phyloP scores from a whole-genome alignment of 805 yeast genomes.

The Groenewaldozyma tartarivorans region DNA sequence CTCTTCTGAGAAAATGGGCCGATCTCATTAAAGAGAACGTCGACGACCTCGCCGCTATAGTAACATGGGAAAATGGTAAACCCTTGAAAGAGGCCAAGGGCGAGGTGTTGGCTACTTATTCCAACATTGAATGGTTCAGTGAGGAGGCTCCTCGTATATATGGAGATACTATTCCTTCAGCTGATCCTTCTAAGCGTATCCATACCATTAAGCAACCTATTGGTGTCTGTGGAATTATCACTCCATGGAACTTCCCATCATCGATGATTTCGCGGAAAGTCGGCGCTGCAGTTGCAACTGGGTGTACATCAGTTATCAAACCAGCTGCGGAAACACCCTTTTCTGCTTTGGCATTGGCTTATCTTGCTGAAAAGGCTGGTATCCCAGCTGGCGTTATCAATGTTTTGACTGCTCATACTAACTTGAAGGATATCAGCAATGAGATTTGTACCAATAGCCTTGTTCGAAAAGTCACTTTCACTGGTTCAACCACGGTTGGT shows the following conservation, averaged over 20 bases:
- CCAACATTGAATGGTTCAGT: conserved; percentile 84
- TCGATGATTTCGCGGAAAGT: conserved; percentile 70
- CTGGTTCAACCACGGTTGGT: conserved; percentile 73
- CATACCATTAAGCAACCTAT: conserved; percentile 62
- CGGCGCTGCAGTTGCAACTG: conserved; percentile 73
- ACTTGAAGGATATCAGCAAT: conserved; percentile 38
- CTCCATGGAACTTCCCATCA: conserved; percentile 81
- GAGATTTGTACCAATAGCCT: conserved; percentile 46
- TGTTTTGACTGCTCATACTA: conserved; percentile 38
- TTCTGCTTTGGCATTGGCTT: conserved; percentile 59
- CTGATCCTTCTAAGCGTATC: conserved; percentile 38
- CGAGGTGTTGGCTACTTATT: conserved; percentile 56
- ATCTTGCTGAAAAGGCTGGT: conserved; percentile 56
- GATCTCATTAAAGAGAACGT: conserved; percentile 45
- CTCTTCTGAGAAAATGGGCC: conserved; percentile 43
- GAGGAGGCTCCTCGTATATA: conserved; percentile 60
- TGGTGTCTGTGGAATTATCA: conserved; percentile 69
- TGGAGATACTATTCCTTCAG: conserved; percentile 59
- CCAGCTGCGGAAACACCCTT: conserved; percentile 74
- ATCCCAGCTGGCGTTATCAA: conserved; percentile 64
- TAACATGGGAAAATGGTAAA: conserved; percentile 69
- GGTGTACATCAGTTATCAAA: conserved; percentile 67
- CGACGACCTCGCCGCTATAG: conserved; percentile 55
- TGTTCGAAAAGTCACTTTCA: conserved; percentile 61
- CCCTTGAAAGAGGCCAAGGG: conserved; percentile 63